A percentile compares a stretch with the other conserved stretches of the same genome.
Evolutionary conservation across 2,329 filamentous ascomycete genomes (phyloP).

Genomic region (Hypoxylon sp.): DNA sequence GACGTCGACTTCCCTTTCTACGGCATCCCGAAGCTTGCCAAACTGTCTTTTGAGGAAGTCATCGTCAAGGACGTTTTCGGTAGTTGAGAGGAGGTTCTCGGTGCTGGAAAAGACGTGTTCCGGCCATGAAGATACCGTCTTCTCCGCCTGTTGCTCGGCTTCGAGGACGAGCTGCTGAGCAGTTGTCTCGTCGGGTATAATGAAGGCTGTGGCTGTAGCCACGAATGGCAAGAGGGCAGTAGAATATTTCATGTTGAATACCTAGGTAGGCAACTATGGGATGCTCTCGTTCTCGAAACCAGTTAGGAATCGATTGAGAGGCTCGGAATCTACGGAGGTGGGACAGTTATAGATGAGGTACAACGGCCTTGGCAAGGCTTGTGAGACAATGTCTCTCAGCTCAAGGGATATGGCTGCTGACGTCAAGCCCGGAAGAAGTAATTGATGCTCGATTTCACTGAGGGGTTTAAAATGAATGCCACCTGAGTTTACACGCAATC

Average conservation of each 20-base stretch:
- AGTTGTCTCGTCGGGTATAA: conserved; percentile 53
- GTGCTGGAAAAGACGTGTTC: conserved; percentile 29
- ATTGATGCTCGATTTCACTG: conserved; percentile 22
- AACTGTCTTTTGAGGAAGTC: conserved; percentile 40
- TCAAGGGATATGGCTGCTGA: conserved; percentile 23
- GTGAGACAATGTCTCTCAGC: conserved; percentile 21
- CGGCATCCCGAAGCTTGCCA: conserved; percentile 32
- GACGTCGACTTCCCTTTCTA: conserved; percentile 36
- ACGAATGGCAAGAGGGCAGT: conserved; percentile 45
- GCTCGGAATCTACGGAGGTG: conserved; percentile 38
- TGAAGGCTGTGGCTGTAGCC: conserved; percentile 46
- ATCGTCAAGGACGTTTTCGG: conserved; percentile 32
- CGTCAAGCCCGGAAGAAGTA: conserved; percentile 28
- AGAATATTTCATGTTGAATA: conserved; percentile 48
- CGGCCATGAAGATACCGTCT: conserved; percentile 45
- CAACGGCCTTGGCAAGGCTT: conserved; percentile 7
- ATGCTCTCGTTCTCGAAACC: conserved; percentile 4
- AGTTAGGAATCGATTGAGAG: conserved; percentile 7
- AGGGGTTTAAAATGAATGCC: conserved; percentile 5
- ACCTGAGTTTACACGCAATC: conserved; percentile 11
- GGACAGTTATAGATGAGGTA: conserved; percentile 11
- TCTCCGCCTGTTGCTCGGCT: conserved; percentile 38
- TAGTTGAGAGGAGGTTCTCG: conserved; percentile 40
- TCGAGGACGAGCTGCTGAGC: conserved; percentile 50
- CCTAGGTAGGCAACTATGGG: not conserved